These are phyloP conservation scores for Scheffersomyces illinoinensis DNA, from an alignment of 1,139 yeast species.

Conservation along the genomic window DNA sequence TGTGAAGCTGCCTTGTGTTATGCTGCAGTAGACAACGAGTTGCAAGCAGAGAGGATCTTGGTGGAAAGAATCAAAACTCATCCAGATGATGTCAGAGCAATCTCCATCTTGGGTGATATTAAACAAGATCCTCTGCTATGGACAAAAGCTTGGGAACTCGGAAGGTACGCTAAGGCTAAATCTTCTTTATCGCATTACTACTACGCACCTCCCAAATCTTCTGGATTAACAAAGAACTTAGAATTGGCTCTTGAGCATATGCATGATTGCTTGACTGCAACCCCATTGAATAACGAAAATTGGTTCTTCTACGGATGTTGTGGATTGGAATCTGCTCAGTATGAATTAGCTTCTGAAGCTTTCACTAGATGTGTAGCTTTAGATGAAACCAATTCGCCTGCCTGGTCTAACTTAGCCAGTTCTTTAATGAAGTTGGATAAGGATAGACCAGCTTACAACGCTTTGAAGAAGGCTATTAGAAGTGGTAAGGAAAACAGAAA, in stretches of 20 bases:
- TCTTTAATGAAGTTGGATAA: slow-evolving; percentile 68
- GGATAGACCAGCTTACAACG: slow-evolving; percentile 75
- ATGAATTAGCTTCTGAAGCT: slow-evolving; percentile 85
- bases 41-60: slow-evolving; percentile 63
- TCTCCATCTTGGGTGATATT: slow-evolving; percentile 85
- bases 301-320: slow-evolving; percentile 95
- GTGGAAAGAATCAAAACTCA: slow-evolving; percentile 51
- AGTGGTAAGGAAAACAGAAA: slow-evolving; percentile 63
- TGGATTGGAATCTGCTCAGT: slow-evolving; percentile 74
- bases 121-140: slow-evolving; percentile 75
- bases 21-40: slow-evolving; percentile 80
- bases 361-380: slow-evolving; percentile 88
- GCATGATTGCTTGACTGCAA: slow-evolving; percentile 69
- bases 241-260: slow-evolving; percentile 63
- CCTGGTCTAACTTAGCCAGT: slow-evolving; percentile 95
- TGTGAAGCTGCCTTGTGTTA: slow-evolving; percentile 90
- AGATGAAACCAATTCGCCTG: slow-evolving; percentile 77
- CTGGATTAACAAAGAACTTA: slow-evolving; percentile 56
- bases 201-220: slow-evolving; percentile 61
- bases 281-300: slow-evolving; percentile 78
- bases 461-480: slow-evolving; percentile 75
- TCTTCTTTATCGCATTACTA: slow-evolving; percentile 75
- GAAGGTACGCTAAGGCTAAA: slow-evolving; percentile 82
- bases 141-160: slow-evolving; percentile 86
- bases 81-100: slow-evolving; percentile 82